Evolutionary conservation across 345 rosid genomes (phyloP), one percentile per base, ranked within the genome.

Genomic region (Cardamine occulta): DNA sequence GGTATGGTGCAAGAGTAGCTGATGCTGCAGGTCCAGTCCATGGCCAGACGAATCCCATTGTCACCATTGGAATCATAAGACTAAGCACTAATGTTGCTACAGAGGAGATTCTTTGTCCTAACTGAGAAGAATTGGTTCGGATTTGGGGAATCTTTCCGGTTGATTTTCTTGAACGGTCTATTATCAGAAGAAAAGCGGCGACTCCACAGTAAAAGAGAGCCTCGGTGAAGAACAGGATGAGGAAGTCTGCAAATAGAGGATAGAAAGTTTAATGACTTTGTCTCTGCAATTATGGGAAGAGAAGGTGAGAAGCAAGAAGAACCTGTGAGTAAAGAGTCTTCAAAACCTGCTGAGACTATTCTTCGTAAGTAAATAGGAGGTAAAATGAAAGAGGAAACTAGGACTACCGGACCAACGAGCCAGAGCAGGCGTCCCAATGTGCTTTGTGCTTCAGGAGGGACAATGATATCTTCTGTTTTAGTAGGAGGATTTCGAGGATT

Each of bases 11-110:
- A 32, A 93, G 97, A 66, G 99, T 88, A 51, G 99, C 99, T 67
- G 96, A 95, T 68, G 98, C 98, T 45, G 98, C 98, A 37, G 98
- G 99, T 23, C 99, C 97, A 1, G 99, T 95, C 99, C 99, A 95
- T 37, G 99, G 99, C 98, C 97, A 93, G 61, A 93, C 98, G 21
- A 92, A 89, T 60, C 97, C 99, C 99, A 95, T 95, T 29, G 97
- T 95, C 48, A 92, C 94, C 98, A 93, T 85, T 24, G 98, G 97
- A 78, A 89, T 86, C 74, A 87, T 84, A 75, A 95, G 96, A 83
- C 98, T 90, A 47, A 95, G 97, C n/a, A 86, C 97, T 64, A 95
- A 80, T 9, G 89, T 80, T 57, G 98, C 88, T 68, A 92, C 97
- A 57, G 93, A 91, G 71, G 98, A 90, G 70, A 95, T 87, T 60